Percentiles rank a stretch among this genome's conserved stretches.
Evolutionary conservation across 2,329 filamentous ascomycete genomes (phyloP).

Genomic region (Trichoderma oligosporum): DNA sequence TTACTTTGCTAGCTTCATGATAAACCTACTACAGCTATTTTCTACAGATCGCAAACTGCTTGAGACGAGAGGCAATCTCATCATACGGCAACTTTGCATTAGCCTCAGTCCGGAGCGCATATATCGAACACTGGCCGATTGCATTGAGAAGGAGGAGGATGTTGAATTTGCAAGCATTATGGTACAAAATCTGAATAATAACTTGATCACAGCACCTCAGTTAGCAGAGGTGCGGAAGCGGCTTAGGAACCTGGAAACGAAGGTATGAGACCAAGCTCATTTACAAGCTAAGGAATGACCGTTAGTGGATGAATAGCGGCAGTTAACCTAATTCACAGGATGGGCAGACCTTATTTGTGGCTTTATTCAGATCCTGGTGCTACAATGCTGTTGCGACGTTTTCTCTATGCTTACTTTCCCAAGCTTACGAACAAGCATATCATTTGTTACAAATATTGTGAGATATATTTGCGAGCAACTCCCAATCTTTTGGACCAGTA

Average conservation of each 20-base stretch:
- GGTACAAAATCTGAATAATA: constrained; percentile 99
- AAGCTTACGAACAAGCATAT: constrained; percentile 97
- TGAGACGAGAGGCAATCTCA: constrained; percentile 90
- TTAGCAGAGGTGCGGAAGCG: constrained; percentile 86
- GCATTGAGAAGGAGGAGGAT: constrained; percentile 95
- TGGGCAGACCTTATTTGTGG: constrained; percentile 91
- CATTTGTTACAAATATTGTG: constrained; percentile 94
- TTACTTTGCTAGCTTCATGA: constrained; percentile 98
- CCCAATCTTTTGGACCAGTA: not conserved
- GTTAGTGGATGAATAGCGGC: constrained; percentile 5
- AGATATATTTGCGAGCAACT: constrained; percentile 29
- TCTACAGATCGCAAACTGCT: constrained; percentile 88
- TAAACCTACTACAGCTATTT: constrained; percentile 90
- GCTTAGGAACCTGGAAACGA: constrained; percentile 83
- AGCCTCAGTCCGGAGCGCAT: constrained; percentile 92
- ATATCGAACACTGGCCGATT: constrained; percentile 91
- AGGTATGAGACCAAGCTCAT: constrained; percentile 43
- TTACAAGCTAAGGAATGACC: too few relatives aligned
- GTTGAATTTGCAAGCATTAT: constrained; percentile 99
- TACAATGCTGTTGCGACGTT: constrained; percentile 98
- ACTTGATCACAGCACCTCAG: constrained; percentile 95
- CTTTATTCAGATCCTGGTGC: constrained; percentile 94
- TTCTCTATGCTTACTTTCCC: constrained; percentile 88
- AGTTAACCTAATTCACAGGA: constrained; percentile 51
- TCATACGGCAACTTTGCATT: constrained; percentile 90